Evolutionary conservation across 805 yeast genomes (phyloP), one percentile per base, ranked within the genome.

Genomic region (Candida parachauliodes): DNA sequence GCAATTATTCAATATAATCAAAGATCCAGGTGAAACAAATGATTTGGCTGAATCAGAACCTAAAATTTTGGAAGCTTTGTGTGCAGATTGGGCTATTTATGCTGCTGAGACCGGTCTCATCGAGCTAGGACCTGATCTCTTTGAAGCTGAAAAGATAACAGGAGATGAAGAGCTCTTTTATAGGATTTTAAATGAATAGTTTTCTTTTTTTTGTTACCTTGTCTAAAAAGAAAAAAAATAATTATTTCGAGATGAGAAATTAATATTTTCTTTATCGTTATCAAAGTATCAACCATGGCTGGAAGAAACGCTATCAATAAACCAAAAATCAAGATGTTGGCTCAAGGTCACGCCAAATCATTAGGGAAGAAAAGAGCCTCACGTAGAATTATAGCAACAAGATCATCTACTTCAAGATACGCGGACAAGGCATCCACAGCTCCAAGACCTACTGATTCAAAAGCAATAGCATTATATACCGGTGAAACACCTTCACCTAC

Each of bases 271-370:
- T 14, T 27, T 27, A 27, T 27, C 30, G 14, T 11, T 21, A 6
- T 16, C 3, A 15, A 31, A 14, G 18, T 21, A 6, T 16, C 3
- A 15, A 31, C 6, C 12, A 44, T 44, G 48, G 48, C 48, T 3
- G 45, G 45, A 20, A 83, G 75, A 62, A 87, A 85, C 69, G 77
- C 88, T 30, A 71, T 87, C 47, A 88, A 88, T 61, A 85, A 81
- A 60, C 95, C 93, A 33, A 82, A 81, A 57, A 76, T 74, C 48
- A 72, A 74, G 44, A 60, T 77, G 26, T 65, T 61, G 45, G 65
- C 77, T 37, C 69, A 70, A 42, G 68, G 70, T 36, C 81, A 76
- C 57, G 69, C 74, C 31, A 58, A 68, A 23, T 53, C 72, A 28
- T 59, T 79, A 21, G 74, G 77, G 17, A 71, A 67, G 50, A 79